A percentile compares a stretch with the other conserved stretches of the same genome.
These are phyloP conservation scores for Neurospora tetrasperma DNA, from an alignment of 495 filamentous ascomycete species.

Conservation along the genomic window DNA sequence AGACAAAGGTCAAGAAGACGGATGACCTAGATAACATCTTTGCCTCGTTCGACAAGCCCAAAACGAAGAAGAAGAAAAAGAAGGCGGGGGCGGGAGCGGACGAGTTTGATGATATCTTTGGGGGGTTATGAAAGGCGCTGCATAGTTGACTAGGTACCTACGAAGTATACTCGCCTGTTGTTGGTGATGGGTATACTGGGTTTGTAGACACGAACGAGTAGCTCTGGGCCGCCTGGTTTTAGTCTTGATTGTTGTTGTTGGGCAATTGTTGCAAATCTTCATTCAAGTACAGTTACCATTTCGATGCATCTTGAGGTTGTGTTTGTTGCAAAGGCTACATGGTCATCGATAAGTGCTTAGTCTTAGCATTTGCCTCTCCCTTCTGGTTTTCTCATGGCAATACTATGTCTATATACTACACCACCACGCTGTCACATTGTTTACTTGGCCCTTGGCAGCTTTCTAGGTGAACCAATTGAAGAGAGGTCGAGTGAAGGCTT, in stretches of 20 bases:
- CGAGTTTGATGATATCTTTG: conserved; percentile 28
- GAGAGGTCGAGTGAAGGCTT: neutral
- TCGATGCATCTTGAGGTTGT: no score
- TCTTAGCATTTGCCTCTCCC: no score
- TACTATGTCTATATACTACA: no score
- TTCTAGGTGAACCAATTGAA: neutral
- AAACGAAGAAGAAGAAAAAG: conserved; percentile 20
- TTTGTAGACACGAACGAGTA: neutral
- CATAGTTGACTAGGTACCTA: neutral
- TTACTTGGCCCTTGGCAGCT: no score
- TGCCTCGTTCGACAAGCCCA: conserved; percentile 2
- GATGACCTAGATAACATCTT: conserved; percentile 32
- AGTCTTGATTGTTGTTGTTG: no score
- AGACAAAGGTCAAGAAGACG: conserved; percentile 8
- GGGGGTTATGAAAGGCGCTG: neutral
- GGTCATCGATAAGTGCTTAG: no score
- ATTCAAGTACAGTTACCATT: no score
- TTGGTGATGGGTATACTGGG: neutral
- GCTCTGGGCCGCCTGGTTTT: no score
- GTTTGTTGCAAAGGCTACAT: no score
- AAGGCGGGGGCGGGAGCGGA: conserved; percentile 6
- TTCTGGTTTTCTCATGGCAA: no score
- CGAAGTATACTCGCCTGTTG: neutral
- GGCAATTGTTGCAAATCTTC: no score
- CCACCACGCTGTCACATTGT: no score